Evolutionary conservation across 169 alveolate genomes (phyloP), one percentile per base, ranked within the genome.

Genomic region (Plasmodium vivax): DNA sequence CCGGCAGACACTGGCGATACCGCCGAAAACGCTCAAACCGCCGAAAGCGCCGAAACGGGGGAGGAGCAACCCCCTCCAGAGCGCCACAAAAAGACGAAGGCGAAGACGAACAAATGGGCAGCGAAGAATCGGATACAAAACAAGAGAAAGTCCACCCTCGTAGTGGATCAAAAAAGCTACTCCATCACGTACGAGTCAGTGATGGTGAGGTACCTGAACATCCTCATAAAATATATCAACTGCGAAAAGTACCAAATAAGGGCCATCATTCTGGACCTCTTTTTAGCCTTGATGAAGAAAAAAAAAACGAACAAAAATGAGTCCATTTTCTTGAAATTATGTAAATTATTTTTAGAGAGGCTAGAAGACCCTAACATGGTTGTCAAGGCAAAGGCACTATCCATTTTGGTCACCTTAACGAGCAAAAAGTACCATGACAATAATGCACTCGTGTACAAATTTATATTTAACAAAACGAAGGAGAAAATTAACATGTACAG

Each of bases 401-500:
- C 93, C 45, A 87, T 87, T 12, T 27, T 87, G 38, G 93, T 56
- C 8, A 87, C 27, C 2, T 43, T 87, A 45, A 87, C 93, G 23
- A 87, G 56, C 56, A 87, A 45, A 47, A 87, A 87, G 75, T 58
- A 87, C 30, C 85, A 87, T 77, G 27, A 51, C 19, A 56, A 71
- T 75, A 87, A 87, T 87, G 32, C 41, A n/a, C 38, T 87, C 12
- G 47, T 87, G 7, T 54, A 79, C 27, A 87, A 87, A 30, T 87
- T 87, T 77, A 87, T 87, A 87, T 87, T 75, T 77, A 87, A 87
- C 45, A 87, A 87, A 71, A 87, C 81, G n/a, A 87, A 77, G 54
- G 93, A 87, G 68, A 87, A 87, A 38, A 87, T 87, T 75, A 87
- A 87, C 47, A 87, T 87, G 93, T 71, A 87, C 43, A 87, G 77